A percentile compares a stretch with the other conserved stretches of the same genome.
These are phyloP conservation scores for Uronychia setigera DNA, from an alignment of 73 alveolate species.

Conservation along the genomic window DNA sequence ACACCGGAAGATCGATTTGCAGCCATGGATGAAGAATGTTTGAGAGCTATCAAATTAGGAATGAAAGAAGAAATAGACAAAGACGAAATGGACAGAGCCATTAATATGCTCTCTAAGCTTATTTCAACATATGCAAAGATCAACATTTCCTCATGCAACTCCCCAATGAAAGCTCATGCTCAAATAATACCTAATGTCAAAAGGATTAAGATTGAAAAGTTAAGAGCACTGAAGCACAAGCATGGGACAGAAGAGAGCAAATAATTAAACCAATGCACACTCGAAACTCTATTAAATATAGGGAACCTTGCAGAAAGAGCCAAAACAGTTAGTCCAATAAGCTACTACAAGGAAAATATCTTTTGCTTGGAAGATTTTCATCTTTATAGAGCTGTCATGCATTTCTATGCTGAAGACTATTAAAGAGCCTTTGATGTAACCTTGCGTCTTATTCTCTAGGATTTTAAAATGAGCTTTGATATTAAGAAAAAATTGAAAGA, in stretches of 20 bases:
- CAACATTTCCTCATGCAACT: slow-evolving; percentile 29
- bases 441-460: slow-evolving; percentile 10
- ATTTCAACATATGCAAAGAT: slow-evolving; percentile 25
- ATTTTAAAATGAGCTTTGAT: slow-evolving; percentile 4
- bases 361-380: slow-evolving; percentile 42
- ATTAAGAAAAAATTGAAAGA: slow-evolving; percentile 1
- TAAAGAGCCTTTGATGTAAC: slow-evolving; percentile 16
- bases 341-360: slow-evolving; percentile 42
- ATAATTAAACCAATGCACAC: slow-evolving; percentile 12
- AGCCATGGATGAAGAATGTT: slow-evolving; percentile 56
- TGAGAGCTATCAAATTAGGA: slow-evolving; percentile 33
- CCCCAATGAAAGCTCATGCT: slow-evolving; percentile 31
- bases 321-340: slow-evolving; percentile 17
- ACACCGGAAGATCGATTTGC: slow-evolving; percentile 65
- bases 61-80: slow-evolving; percentile 20
- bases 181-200: slow-evolving; percentile 54
- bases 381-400: slow-evolving; percentile 37
- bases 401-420: slow-evolving; percentile 17
- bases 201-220: slow-evolving; percentile 46
- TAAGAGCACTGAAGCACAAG: slow-evolving; percentile 44
- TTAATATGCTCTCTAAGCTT: slow-evolving; percentile 11
- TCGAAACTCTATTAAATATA: slow-evolving; percentile 27
- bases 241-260: slow-evolving; percentile 45
- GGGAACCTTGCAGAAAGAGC: background rate
- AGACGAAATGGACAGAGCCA: slow-evolving; percentile 15